Evolutionary conservation across 495 filamentous ascomycete genomes (phyloP), one percentile per base, ranked within the genome.

Genomic region (Daldinia decipiens): DNA sequence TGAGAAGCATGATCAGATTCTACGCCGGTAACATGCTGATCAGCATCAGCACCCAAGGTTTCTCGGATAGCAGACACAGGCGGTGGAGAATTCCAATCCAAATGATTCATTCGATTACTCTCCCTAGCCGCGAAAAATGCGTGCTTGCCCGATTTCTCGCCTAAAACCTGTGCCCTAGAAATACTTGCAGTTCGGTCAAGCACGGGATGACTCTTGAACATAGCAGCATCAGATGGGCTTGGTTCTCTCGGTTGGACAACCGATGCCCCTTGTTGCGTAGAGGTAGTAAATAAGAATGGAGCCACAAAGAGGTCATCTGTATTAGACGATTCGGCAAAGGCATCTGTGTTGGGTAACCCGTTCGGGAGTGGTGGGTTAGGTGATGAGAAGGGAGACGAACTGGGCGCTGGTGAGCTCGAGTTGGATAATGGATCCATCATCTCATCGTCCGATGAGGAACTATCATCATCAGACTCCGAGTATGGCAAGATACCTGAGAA

Each of bases 201-300:
- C 6, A 63, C n/a, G n/a, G 57, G 60, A 21, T 47, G 65, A 29
- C 67, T 72, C 72, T 82, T 80, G 17, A 80, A 75, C 76, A 83
- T 79, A 12, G 77, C 81, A 55, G 81, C 81, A 72, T 84, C 82
- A 12, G 81, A 82, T 19, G 80, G 82, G 62, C 81, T 81, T 29
- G 80, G 75, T 17, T 79, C 74, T 34, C 80, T 61, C 32, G 59
- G 27, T 19, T 63, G 47, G 50, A 7, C 26, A 50, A 13, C 55
- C 32, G 59, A 17, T 31, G 34, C 55, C 12, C 9, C 36, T 27
- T 55, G 64, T 5, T 52, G 47, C 11, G 52, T 43, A 34, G 52
- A 24, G 13, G 43, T 31, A 9, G 66, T 63, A 52, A 69, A 65
- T n/a, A 71, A 43, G 52, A 34, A 65, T 5, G 56, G 71, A 8